Conservation (phyloP, 495 filamentous ascomycete genomes). For the Penicillium antarcticum region DNA sequence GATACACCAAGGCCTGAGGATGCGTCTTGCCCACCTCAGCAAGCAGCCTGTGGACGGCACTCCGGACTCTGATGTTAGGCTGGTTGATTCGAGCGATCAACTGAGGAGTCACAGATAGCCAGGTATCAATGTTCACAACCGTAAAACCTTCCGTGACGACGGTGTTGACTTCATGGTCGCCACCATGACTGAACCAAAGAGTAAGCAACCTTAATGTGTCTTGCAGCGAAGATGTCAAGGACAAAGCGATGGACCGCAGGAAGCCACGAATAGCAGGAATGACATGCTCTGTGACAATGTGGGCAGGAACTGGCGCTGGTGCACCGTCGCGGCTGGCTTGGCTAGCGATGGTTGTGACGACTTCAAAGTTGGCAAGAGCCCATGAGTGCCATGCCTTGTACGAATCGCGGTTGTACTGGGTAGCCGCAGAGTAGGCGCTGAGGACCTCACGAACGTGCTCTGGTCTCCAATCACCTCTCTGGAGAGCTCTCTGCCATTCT, state of each 20-base stretch:
- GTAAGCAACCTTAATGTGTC: conserved; percentile 92
- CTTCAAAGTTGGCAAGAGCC: conserved; percentile 98
- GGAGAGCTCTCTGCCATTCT: conserved; percentile 84
- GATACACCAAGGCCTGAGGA: conserved; percentile 97
- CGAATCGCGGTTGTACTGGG: conserved; percentile 85
- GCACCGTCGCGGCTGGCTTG: conserved; percentile 54
- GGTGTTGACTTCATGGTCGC: conserved; percentile 78
- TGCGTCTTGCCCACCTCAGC: conserved; percentile 90
- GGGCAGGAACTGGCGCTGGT: conserved; percentile 49
- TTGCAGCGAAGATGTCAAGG: conserved; percentile 86
- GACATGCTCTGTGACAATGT: conserved; percentile 78
- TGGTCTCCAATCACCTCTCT: conserved; percentile 82
- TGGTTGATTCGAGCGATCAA: conserved; percentile 97
- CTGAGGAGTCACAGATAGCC: conserved; percentile 97
- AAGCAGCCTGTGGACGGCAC: conserved; percentile 85
- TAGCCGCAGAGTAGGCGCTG: conserved; percentile 82
- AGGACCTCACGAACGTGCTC: conserved; percentile 68
- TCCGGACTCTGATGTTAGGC: conserved; percentile 77
- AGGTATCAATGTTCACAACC: conserved; percentile 91
- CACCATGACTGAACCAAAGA: conserved; percentile 93
- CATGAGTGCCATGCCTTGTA: conserved; percentile 99
- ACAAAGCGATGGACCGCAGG: conserved; percentile 91
- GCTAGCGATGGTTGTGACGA: conserved; percentile 74
- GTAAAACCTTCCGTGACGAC: conserved; percentile 87
- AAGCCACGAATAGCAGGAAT: conserved; percentile 93